A percentile compares a stretch with the other conserved stretches of the same genome.
Conservation (phyloP, 225 moss, liverwort and hornwort genomes). For the Straminergon stramineum region DNA sequence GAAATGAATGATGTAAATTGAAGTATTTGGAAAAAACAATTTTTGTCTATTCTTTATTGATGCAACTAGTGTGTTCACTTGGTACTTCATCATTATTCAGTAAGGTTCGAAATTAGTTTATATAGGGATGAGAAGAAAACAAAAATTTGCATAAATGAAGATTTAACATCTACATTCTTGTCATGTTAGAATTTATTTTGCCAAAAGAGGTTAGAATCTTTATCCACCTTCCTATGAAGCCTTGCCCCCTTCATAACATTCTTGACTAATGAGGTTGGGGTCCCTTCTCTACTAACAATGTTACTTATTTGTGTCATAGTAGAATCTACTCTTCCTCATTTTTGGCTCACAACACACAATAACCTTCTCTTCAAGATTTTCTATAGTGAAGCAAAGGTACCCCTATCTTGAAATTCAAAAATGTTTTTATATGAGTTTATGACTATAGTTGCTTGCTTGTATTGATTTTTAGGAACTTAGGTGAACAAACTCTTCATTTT, state of each 20-base stretch:
- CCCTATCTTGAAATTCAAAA: rapidly evolving
- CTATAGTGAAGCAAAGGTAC: rapidly evolving
- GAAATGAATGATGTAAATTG: rapidly evolving
- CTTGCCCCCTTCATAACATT: neutral
- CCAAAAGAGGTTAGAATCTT: neutral
- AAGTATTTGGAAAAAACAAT: neutral
- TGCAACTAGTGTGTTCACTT: neutral
- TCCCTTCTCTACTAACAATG: rapidly evolving
- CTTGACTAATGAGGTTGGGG: neutral
- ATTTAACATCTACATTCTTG: neutral
- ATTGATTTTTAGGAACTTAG: rapidly evolving
- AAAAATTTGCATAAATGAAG: neutral
- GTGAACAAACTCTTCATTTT: neutral
- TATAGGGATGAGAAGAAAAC: rapidly evolving
- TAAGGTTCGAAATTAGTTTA: neutral
- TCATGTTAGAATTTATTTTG: neutral
- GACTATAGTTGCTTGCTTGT: neutral
- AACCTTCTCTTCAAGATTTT: neutral
- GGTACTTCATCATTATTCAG: neutral
- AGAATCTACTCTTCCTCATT: neutral
- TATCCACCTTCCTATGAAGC: neutral
- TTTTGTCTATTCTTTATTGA: neutral
- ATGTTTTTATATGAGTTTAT: rapidly evolving
- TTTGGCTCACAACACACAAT: rapidly evolving
- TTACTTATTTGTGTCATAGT: neutral